phyloP scores from a whole-genome alignment of 2,329 filamentous ascomycete genomes.

The Rhynchosporium secalis region DNA sequence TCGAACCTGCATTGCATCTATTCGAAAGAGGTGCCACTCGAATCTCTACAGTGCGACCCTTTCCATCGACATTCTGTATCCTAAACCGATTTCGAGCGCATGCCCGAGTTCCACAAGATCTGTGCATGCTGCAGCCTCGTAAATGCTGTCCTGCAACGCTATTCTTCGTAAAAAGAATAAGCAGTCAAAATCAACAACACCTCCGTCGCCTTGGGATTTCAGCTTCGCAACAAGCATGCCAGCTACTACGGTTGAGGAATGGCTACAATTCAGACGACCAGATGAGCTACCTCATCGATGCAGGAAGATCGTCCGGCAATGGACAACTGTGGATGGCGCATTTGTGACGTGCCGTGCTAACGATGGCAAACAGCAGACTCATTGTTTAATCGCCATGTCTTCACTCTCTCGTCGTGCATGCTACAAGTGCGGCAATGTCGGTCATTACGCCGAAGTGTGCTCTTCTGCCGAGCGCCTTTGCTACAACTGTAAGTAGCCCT shows the following conservation, averaged over 20 bases:
- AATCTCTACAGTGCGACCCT: slow-evolving; percentile 19
- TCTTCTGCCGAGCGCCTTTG: slow-evolving; percentile 96
- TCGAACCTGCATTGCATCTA: slow-evolving; percentile 1
- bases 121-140: slow-evolving; percentile 40
- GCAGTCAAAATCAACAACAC: slow-evolving; percentile 31
- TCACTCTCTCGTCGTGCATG: slow-evolving; percentile 79
- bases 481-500: slow-evolving; percentile 82
- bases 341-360: slow-evolving; percentile 43
- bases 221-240: slow-evolving; percentile 35
- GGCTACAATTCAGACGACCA: slow-evolving; percentile 36
- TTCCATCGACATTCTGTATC: slow-evolving; percentile 14
- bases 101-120: slow-evolving; percentile 35
- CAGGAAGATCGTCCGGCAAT: slow-evolving; percentile 39
- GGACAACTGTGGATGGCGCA: slow-evolving; percentile 38
- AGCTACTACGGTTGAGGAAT: slow-evolving; percentile 39
- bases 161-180: slow-evolving; percentile 21
- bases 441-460: slow-evolving; percentile 86
- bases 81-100: slow-evolving; percentile 17
- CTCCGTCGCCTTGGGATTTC: neutral
- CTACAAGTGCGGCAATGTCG: slow-evolving; percentile 73
- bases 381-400: slow-evolving; percentile 58
- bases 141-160: slow-evolving; percentile 38
- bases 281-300: slow-evolving; percentile 40
- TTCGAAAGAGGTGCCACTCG: slow-evolving; percentile 29
- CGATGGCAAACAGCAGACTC: slow-evolving; percentile 40